Evolutionary conservation across 139 green algal genomes (phyloP).

Genomic region (Chlorella sp.): DNA sequence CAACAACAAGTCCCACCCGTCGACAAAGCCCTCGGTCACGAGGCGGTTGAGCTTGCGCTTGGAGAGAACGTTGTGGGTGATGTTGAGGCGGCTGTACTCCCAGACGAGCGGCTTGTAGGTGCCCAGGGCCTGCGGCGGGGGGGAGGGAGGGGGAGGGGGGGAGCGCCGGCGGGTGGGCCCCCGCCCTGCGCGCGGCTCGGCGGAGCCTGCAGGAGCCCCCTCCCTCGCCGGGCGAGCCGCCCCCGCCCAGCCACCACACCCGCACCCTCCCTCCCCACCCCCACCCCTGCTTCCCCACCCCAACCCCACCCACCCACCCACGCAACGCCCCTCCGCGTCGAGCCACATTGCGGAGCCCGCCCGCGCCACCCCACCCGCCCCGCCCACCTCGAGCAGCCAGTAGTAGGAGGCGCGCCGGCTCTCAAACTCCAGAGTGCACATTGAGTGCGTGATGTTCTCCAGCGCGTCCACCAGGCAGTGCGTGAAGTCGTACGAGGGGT

Average conservation of each 20-base stretch:
- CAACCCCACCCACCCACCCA: not conserved
- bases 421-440: conserved; percentile 99
- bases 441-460: conserved; percentile 99
- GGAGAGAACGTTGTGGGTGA: conserved; percentile 96
- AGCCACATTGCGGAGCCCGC: too few relatives aligned
- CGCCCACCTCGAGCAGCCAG: conserved; percentile 75
- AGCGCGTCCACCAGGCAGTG: conserved; percentile 97
- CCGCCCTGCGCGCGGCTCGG: too few relatives aligned
- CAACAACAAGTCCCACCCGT: too few relatives aligned
- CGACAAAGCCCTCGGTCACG: conserved; percentile 76
- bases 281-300: not conserved
- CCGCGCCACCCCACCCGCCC: not conserved
- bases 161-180: not conserved
- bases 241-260: not conserved
- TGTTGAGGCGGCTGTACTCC: conserved; percentile 97
- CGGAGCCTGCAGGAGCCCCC: not conserved
- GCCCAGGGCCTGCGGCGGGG: conserved; percentile 75
- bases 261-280: too few relatives aligned
- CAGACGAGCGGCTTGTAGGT: conserved; percentile 97
- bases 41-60: conserved; percentile 98
- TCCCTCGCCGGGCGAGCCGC: not conserved
- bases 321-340: too few relatives aligned
- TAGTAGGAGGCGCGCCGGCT: conserved; percentile 96
- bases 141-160: not conserved
- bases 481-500: conserved; percentile 99